Evolutionary conservation across 768 basidiomycete species (phyloP), one percentile per base, ranked within the genome.

Genomic region (Termitomyces sp.): DNA sequence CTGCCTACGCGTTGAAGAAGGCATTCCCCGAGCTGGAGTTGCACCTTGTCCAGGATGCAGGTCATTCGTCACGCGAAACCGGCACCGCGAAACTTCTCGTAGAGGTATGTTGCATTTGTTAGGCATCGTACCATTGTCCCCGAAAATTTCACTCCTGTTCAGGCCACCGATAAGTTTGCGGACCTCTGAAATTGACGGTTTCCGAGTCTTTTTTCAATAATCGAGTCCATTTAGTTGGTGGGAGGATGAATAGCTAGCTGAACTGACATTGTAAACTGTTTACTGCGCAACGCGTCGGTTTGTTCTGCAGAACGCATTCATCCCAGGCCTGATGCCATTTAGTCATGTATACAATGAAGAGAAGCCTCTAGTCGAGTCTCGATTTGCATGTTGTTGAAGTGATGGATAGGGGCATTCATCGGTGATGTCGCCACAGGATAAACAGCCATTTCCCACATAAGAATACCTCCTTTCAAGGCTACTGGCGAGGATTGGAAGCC

Each of bases 1-100:
- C 90, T 6, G 92, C 93, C 8, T 88, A 82, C 66, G 82, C 78
- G 1, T 76, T 95, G 51, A 92, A 93, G 76, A 88, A 87, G 70
- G 85, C 73, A 9, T 93, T 88, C 82, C 91, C 91, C 1, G 88
- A 93, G 64, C 70, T 83, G n/a, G 81, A 83, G 10, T 68, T 95
- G 5, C 75, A 83, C 57, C 80, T 93, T 48, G 86, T 93, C 12
- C 84, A 88, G 15, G 88, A 91, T 67, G 93, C 93, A 3, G 93
- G 93, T 0, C 94, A 97, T 68, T 91, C 88, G 30, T 78, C 89
- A 12, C 81, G 85, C 43, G 94, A 96, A 70, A 64, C 73, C 1
- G 87, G 85, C 3, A 95, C 73, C 10, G 73, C 82, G 26, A 83
- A 83, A 67, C 68, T 87, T 52, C 75, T 96, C 40, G 80, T 90